Evolutionary conservation across 257 asterid genomes (phyloP).

Genomic region (Solanum lignicaule): DNA sequence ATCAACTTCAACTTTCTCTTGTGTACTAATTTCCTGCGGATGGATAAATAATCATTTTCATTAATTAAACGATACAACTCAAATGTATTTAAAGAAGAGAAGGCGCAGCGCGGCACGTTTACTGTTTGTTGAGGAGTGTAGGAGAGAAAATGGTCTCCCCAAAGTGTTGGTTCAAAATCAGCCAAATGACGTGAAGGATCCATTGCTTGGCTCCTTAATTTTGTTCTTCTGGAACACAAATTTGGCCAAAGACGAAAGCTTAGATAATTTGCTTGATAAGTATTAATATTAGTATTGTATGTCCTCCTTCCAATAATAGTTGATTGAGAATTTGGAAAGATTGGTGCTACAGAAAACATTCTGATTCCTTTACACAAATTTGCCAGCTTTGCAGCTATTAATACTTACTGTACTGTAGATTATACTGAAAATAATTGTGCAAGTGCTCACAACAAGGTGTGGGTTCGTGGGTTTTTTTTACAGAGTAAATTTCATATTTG

Average conservation of each 20-base stretch:
- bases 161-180: not conserved
- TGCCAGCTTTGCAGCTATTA: not conserved
- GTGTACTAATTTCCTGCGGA: not conserved
- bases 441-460: not conserved
- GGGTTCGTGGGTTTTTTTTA: no score
- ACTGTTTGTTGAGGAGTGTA: not conserved
- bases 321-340: not conserved
- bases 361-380: not conserved
- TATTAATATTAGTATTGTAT: not conserved
- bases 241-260: not conserved
- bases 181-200: not conserved
- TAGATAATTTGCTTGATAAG: not conserved
- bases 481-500: no score
- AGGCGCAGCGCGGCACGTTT: not conserved
- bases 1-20: not conserved
- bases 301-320: not conserved
- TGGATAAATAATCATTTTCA: not conserved
- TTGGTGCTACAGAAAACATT: not conserved
- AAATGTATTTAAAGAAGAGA: not conserved
- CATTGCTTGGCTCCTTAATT: not conserved
- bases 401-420: no score
- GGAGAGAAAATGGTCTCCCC: not conserved
- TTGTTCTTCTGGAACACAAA: not conserved
- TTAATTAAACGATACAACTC: not conserved
- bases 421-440: no score